Conservation (phyloP, 2,329 filamentous ascomycete species). For the Mariannaea elegans region DNA sequence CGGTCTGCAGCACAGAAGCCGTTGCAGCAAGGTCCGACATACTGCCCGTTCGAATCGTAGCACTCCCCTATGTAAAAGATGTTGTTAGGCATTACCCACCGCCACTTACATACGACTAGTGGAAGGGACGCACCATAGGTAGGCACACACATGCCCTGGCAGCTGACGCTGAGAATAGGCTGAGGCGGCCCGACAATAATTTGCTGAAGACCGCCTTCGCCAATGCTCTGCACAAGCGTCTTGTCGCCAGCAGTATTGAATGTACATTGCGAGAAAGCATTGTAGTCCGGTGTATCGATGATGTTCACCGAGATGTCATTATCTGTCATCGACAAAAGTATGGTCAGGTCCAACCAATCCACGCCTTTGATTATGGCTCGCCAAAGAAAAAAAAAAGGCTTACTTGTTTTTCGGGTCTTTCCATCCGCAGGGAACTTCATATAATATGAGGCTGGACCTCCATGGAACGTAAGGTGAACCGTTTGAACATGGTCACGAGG, state of each 20-base stretch:
- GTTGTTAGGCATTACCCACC: not conserved
- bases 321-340: slow-evolving; percentile 39
- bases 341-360: not conserved
- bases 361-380: not conserved
- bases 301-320: slow-evolving; percentile 49
- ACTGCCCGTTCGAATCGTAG: slow-evolving; percentile 46
- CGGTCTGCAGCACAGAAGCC: slow-evolving; percentile 53
- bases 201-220: slow-evolving; percentile 46
- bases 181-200: slow-evolving; percentile 56
- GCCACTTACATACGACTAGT: not conserved
- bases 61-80: slow-evolving; percentile 40
- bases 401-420: slow-evolving; percentile 48
- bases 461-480: slow-evolving; percentile 55
- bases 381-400: slow-evolving; percentile 11
- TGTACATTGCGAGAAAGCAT: slow-evolving; percentile 52
- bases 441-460: slow-evolving; percentile 51
- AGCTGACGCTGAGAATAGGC: slow-evolving; percentile 53
- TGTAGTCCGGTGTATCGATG: slow-evolving; percentile 55
- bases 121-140: slow-evolving; percentile 44
- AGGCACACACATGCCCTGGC: slow-evolving; percentile 53
- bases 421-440: slow-evolving; percentile 55
- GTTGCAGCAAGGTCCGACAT: slow-evolving; percentile 52
- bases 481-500: slow-evolving; percentile 43
- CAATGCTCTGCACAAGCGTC: slow-evolving; percentile 41
- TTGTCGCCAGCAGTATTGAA: slow-evolving; percentile 49